Evolutionary conservation across 192 early-diverging fungal genomes (phyloP), one percentile per base, ranked within the genome.

Genomic region (Gigaspora rosea): DNA sequence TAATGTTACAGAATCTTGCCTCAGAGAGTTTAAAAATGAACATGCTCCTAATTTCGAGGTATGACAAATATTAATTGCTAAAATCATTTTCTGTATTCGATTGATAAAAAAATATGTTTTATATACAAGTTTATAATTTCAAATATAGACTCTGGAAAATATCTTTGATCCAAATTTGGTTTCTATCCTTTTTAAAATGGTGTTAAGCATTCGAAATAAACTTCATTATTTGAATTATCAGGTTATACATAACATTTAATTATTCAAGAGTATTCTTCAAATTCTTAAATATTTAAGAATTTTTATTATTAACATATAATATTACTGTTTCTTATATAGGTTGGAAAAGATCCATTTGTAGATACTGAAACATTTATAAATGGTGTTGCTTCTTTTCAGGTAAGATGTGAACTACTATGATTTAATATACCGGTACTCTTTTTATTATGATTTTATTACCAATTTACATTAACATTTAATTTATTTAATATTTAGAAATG

Each of bases 301-400:
- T 36, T n/a, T 65, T 1, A 35, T 3, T 64, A 64, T 64, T 64
- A 16, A 64, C 4, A 65, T 57, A 13, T 54, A 33, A 54, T 64
- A 69, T 15, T 65, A 49, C 56, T 36, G 61, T 27, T 27, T 27
- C 27, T 27, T 27, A 27, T 27, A 27, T 22, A 85, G 81, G 79
- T 79, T n/a, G 56, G 80, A 16, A 86, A 86, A 69, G 85, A 86
- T 74, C 85, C 85, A 41, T 86, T 86, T 72, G 52, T 69, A 33
- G 85, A 86, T 41, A 67, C 67, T 2, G 79, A 82, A 32, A 16
- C 12, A n/a, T 81, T 86, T 62, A 22, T 75, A 11, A 47, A 3
- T 11, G 81, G 77, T 27, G 78, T 86, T 49, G 79, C 66, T 36
- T 57, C 75, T 22, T 84, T 80, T 77, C 82, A 85, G 76, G 82